A percentile compares a stretch with the other conserved stretches of the same genome.
phyloP scores from a whole-genome alignment of 495 filamentous ascomycete species.

The Collariella sp. region DNA sequence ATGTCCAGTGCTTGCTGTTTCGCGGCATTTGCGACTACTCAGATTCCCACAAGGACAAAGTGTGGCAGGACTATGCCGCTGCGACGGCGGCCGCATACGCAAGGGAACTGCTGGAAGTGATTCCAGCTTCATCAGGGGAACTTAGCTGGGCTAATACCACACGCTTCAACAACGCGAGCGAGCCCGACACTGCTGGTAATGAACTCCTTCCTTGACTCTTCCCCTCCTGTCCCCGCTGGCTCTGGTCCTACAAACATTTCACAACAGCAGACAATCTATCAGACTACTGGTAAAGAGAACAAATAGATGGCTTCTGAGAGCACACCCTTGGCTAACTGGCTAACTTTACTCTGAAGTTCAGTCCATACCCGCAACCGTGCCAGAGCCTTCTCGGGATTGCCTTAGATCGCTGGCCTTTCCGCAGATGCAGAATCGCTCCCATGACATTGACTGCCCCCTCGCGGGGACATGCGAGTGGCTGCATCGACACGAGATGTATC shows the following conservation, averaged over 20 bases:
- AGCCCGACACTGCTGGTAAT: no score
- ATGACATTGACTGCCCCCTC: constrained; percentile 14
- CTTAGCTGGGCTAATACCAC: no score
- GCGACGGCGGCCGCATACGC: constrained; percentile 28
- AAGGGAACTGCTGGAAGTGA: constrained; percentile 17
- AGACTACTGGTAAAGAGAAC: constrained; percentile 11
- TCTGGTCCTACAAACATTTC: background rate
- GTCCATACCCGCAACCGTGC: no score
- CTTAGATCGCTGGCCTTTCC: constrained; percentile 18
- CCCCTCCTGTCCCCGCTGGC: background rate
- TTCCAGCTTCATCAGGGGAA: no score
- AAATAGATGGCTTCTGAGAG: constrained; percentile 1
- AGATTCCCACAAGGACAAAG: constrained; percentile 33
- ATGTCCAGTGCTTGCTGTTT: constrained; percentile 26
- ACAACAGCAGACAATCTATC: background rate
- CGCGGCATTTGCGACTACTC: constrained; percentile 36
- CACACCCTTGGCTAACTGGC: constrained; percentile 3
- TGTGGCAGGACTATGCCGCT: constrained; percentile 32
- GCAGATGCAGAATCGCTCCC: constrained; percentile 19
- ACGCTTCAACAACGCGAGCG: no score
- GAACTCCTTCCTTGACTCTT: no score
- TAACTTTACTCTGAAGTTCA: background rate
- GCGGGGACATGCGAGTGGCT: constrained; percentile 33
- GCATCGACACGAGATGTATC: constrained; percentile 22
- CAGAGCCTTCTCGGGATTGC: constrained; percentile 4